phyloP scores from a whole-genome alignment of 768 basidiomycete species.

The Psilocybe cubensis region DNA sequence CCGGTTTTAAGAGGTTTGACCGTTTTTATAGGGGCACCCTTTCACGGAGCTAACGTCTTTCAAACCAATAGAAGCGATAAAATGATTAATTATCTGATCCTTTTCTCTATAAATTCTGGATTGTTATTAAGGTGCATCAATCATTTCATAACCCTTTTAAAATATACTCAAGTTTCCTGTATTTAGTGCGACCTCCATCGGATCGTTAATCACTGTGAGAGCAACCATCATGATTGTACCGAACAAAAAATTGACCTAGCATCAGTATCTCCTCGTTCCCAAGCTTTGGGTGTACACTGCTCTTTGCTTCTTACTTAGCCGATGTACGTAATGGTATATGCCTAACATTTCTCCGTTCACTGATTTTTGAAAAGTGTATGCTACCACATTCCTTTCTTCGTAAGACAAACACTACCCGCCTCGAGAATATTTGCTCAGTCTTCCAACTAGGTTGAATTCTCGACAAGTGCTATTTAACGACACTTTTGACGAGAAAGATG shows the following conservation, averaged over 20 bases:
- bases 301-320: conserved; percentile 35
- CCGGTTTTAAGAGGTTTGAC: conserved; percentile 34
- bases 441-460: conserved; percentile 36
- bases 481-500: conserved; percentile 15
- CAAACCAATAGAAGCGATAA: conserved; percentile 34
- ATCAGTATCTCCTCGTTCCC: conserved; percentile 32
- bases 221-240: too few species aligned
- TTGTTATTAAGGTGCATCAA: conserved; percentile 29
- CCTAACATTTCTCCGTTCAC: neutral
- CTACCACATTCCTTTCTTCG: conserved; percentile 37
- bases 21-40: too few species aligned
- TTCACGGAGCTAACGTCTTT: too few species aligned
- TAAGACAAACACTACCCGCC: too few species aligned
- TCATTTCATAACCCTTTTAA: too few species aligned
- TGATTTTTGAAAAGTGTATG: conserved; percentile 26
- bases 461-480: conserved; percentile 29
- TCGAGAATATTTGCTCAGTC: too few species aligned
- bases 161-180: too few species aligned
- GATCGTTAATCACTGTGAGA: conserved; percentile 32
- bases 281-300: conserved; percentile 36
- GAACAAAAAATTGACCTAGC: neutral
- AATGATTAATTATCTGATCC: conserved; percentile 36
- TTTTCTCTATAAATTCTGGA: conserved; percentile 37
- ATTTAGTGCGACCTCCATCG: conserved; percentile 30
- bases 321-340: conserved; percentile 22